These are phyloP conservation scores for Didymella lethalis DNA, from an alignment of 2,329 filamentous ascomycete genomes.

Conservation along the genomic window DNA sequence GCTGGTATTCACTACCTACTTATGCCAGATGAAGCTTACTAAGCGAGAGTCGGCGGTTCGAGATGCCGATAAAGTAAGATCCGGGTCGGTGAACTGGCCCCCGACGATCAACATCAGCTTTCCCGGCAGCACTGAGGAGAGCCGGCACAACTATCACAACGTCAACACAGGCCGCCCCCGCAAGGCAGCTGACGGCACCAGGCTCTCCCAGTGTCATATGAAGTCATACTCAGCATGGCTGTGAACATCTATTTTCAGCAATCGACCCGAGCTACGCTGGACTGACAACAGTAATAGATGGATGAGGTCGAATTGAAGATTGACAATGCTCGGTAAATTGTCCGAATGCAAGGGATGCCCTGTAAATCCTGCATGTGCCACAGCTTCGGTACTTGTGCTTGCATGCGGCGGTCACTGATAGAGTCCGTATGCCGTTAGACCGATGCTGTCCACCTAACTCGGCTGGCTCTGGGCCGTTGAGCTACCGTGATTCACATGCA, in stretches of 20 bases:
- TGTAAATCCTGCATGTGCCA: conserved; percentile 12
- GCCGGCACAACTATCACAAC: conserved; percentile 18
- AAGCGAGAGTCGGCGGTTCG: conserved; percentile 10
- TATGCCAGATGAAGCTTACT: background rate
- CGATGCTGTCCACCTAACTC: conserved; percentile 11
- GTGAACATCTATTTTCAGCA: conserved; percentile 16
- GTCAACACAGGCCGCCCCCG: conserved; percentile 16
- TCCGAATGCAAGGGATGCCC: conserved; percentile 1
- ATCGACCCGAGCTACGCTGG: background rate
- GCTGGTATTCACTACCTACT: conserved; percentile 7
- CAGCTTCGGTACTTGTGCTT: conserved; percentile 12
- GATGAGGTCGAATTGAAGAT: background rate
- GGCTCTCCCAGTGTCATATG: conserved; percentile 2
- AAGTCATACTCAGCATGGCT: conserved; percentile 18
- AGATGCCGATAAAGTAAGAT: conserved; percentile 15
- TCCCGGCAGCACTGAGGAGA: conserved; percentile 22
- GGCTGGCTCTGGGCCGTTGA: conserved; percentile 14
- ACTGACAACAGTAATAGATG: background rate
- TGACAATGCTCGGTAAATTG: background rate
- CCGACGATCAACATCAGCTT: conserved; percentile 20
- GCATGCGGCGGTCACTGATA: conserved; percentile 13
- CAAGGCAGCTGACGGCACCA: conserved; percentile 14
- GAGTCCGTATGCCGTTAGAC: conserved; percentile 5
- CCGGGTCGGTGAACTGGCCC: conserved; percentile 11
- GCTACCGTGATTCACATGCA: conserved; percentile 15